Conservation (phyloP, 768 basidiomycete genomes). For the Boletus speciosus region DNA sequence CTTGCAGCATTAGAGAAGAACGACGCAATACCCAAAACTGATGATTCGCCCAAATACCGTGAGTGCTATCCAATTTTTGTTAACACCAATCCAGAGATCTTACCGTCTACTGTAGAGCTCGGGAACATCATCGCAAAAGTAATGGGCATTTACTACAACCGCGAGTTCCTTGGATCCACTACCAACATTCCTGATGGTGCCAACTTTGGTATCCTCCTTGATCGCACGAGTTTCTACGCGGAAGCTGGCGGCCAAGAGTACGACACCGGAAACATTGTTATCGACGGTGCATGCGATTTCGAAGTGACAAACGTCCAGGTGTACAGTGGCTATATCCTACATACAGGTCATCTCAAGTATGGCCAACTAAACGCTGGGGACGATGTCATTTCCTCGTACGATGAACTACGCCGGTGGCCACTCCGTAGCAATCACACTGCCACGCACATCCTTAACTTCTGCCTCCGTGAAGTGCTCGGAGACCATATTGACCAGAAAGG, state of each 20-base stretch:
- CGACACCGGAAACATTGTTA: constrained; percentile 92
- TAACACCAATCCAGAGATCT: background rate
- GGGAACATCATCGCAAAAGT: constrained; percentile 75
- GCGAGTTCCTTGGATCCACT: constrained; percentile 70
- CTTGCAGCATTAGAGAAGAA: constrained; percentile 83
- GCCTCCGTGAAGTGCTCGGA: constrained; percentile 88
- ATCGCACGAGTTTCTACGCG: constrained; percentile 94
- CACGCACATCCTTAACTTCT: constrained; percentile 96
- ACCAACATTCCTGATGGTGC: constrained; percentile 57
- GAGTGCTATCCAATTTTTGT: constrained; percentile 25
- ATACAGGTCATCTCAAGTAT: constrained; percentile 88
- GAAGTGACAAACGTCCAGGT: constrained; percentile 91
- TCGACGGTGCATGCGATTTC: constrained; percentile 90
- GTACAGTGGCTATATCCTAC: constrained; percentile 93
- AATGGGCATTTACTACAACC: constrained; percentile 82
- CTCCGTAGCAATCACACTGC: constrained; percentile 97
- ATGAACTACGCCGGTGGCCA: constrained; percentile 95
- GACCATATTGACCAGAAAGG: constrained; percentile 99
- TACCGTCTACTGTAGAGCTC: constrained; percentile 45
- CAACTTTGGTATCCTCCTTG: constrained; percentile 82
- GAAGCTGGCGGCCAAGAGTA: constrained; percentile 97
- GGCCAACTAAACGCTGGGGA: constrained; percentile 77
- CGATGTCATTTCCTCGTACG: constrained; percentile 84
- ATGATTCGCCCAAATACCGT: constrained; percentile 93
- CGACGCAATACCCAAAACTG: constrained; percentile 76